These are phyloP conservation scores for Amanita phalloides DNA, from an alignment of 768 basidiomycete genomes.

Conservation along the genomic window DNA sequence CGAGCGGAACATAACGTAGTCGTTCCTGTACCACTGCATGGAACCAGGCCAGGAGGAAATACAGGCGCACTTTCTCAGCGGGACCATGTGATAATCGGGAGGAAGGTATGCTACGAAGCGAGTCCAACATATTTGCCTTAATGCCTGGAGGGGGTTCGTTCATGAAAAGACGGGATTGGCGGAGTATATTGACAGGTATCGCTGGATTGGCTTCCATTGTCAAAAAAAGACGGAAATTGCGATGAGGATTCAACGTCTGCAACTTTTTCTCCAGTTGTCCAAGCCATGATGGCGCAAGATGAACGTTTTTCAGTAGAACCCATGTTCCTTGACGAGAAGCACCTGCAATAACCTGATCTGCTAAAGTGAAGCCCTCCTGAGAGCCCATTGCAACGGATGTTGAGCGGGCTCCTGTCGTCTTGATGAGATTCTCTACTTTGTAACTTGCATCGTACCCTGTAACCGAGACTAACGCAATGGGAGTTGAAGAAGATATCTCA, in stretches of 20 bases:
- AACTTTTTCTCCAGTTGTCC: conserved; percentile 94
- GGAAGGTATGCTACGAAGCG: conserved; percentile 62
- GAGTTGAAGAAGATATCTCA: conserved; percentile 73
- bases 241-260: conserved; percentile 82
- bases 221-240: conserved; percentile 91
- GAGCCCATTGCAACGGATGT: conserved; percentile 97
- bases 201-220: conserved; percentile 96
- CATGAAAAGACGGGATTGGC: conserved; percentile 95
- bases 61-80: conserved; percentile 83
- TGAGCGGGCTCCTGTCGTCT: conserved; percentile 66
- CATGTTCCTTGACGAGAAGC: conserved; percentile 91
- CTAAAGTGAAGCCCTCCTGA: conserved; percentile 91
- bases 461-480: conserved; percentile 86
- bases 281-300: conserved; percentile 92
- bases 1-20: conserved; percentile 88
- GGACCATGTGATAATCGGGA: conserved; percentile 76
- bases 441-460: conserved; percentile 99
- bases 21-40: conserved; percentile 97
- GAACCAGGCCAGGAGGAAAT: conserved; percentile 98
- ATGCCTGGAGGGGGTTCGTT: conserved; percentile 97
- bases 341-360: conserved; percentile 90
- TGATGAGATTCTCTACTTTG: conserved; percentile 80
- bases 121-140: conserved; percentile 92
- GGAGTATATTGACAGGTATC: conserved; percentile 93
- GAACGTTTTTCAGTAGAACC: conserved; percentile 97